These are phyloP conservation scores for Cryphonectria parasitica DNA, from an alignment of 2,329 filamentous ascomycete genomes.

Conservation along the genomic window DNA sequence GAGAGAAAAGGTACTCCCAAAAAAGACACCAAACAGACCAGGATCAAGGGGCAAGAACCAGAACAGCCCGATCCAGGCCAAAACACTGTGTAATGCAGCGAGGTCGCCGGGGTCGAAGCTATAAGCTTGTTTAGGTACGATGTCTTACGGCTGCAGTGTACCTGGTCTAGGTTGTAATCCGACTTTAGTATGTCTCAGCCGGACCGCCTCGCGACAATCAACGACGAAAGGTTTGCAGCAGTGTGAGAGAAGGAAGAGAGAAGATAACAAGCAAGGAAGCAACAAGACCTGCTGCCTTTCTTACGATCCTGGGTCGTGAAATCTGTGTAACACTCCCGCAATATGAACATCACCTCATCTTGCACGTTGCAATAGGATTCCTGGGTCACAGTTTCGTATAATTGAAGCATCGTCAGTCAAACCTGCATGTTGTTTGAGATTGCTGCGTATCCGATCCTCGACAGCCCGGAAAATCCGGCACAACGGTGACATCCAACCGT, in stretches of 20 bases:
- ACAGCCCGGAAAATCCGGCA: not conserved
- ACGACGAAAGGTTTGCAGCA: not conserved
- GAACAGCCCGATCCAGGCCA: no score
- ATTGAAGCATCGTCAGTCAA: not conserved
- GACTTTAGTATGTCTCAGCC: not conserved
- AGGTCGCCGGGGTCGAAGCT: not conserved
- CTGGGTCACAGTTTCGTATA: not conserved
- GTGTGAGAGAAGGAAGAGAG: not conserved
- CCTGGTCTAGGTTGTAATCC: slow-evolving; percentile 1
- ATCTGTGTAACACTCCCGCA: not conserved
- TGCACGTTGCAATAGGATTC: not conserved
- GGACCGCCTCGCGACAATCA: not conserved
- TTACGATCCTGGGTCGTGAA: not conserved
- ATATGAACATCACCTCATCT: not conserved
- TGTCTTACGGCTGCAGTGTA: not conserved
- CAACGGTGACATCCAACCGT: not conserved
- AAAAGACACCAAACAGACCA: no score
- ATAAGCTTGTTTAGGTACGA: not conserved
- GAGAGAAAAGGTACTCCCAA: no score
- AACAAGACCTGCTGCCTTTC: not conserved
- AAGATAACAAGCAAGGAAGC: not conserved
- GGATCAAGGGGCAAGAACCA: no score
- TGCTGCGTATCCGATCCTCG: not conserved
- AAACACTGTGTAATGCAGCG: not conserved
- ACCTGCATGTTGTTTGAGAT: not conserved